A percentile compares a stretch with the other conserved stretches of the same genome.
Conservation (phyloP, 2,329 filamentous ascomycete genomes). For the Penicillium sp. region DNA sequence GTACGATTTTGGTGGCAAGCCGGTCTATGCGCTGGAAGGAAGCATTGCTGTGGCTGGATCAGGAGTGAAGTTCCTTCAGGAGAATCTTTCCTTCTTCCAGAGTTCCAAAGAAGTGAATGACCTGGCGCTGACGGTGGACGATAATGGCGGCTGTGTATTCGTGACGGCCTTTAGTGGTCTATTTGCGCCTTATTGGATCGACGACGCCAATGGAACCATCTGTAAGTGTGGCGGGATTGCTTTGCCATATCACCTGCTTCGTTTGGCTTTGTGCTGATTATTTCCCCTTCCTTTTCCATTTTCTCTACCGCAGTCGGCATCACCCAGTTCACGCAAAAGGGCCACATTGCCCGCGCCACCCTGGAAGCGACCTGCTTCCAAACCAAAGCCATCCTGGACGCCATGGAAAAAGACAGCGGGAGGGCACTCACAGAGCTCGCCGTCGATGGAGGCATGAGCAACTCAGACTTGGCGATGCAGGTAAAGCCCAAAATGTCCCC, state of each 20-base stretch:
- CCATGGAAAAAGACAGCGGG: constrained; percentile 81
- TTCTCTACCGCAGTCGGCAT: constrained; percentile 58
- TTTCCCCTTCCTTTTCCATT: constrained; percentile 2
- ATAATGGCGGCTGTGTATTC: constrained; percentile 79
- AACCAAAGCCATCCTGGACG: constrained; percentile 83
- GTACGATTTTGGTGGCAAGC: constrained; percentile 72
- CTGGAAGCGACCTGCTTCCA: constrained; percentile 90
- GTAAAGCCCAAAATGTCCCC: constrained; percentile 28
- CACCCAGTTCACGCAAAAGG: constrained; percentile 75
- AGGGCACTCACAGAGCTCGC: constrained; percentile 68
- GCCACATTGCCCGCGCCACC: constrained; percentile 82
- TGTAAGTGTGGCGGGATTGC: constrained; percentile 46
- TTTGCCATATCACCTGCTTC: too few species aligned
- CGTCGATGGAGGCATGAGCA: constrained; percentile 85
- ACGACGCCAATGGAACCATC: constrained; percentile 82
- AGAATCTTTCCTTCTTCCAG: constrained; percentile 59
- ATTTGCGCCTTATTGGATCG: constrained; percentile 92
- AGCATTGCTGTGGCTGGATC: constrained; percentile 77
- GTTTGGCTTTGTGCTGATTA: background rate
- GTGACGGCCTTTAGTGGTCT: constrained; percentile 88
- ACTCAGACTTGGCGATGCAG: constrained; percentile 84
- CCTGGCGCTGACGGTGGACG: constrained; percentile 57
- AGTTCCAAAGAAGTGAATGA: constrained; percentile 59
- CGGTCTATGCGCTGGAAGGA: constrained; percentile 75
- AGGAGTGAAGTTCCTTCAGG: constrained; percentile 69